A percentile compares a stretch with the other conserved stretches of the same genome.
These are phyloP conservation scores for Orychophragmus violaceus DNA, from an alignment of 345 rosid genomes.

Conservation along the genomic window DNA sequence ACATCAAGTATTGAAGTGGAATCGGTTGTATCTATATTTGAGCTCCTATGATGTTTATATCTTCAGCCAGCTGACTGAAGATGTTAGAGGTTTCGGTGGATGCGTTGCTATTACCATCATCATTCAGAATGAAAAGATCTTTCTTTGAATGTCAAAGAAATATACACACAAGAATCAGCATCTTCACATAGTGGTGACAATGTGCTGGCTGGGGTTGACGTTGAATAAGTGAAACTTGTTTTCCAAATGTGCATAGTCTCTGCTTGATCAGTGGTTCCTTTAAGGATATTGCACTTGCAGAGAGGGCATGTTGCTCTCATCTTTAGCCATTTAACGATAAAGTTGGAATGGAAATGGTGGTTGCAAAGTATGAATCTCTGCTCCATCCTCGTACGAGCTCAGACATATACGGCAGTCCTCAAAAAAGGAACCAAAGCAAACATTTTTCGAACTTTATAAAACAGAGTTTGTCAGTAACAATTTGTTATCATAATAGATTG, in stretches of 20 bases:
- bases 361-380: slow-evolving; percentile 75
- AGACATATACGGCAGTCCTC: slow-evolving; percentile 96
- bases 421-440: neutral
- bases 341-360: slow-evolving; percentile 83
- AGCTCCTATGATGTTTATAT: slow-evolving; percentile 55
- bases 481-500: neutral
- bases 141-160: slow-evolving; percentile 42
- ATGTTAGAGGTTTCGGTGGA: slow-evolving; percentile 84
- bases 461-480: neutral
- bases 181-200: slow-evolving; percentile 70
- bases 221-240: slow-evolving; percentile 34
- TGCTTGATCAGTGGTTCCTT: slow-evolving; percentile 63
- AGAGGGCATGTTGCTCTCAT: slow-evolving; percentile 99
- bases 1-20: slow-evolving; percentile 22
- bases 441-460: neutral
- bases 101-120: slow-evolving; percentile 53
- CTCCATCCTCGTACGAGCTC: slow-evolving; percentile 73
- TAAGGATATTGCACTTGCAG: slow-evolving; percentile 92
- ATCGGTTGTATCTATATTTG: slow-evolving; percentile 30
- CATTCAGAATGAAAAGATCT: slow-evolving; percentile 76
- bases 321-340: slow-evolving; percentile 94
- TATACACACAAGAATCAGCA: slow-evolving; percentile 70
- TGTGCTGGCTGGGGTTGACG: slow-evolving; percentile 61
- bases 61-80: slow-evolving; percentile 76
- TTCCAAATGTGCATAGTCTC: too few species aligned